Evolutionary conservation across 176 grass and related monocot genomes (phyloP).

Genomic region (Bromus sterilis): DNA sequence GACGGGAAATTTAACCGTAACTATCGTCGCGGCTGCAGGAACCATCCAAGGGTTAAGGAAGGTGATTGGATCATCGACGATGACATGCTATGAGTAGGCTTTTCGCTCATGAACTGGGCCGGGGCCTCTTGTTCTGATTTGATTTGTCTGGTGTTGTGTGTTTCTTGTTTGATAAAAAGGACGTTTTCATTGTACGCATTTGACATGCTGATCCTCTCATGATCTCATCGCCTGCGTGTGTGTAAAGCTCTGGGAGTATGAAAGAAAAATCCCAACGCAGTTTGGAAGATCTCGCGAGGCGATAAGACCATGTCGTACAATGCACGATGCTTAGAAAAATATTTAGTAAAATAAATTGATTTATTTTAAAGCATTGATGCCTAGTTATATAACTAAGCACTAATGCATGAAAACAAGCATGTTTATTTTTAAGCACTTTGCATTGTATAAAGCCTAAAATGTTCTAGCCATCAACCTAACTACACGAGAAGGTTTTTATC

Average conservation of each 20-base stretch:
- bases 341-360: no score
- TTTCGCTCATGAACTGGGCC: background rate
- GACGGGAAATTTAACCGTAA: background rate
- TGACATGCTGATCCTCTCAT: background rate
- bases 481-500: no score
- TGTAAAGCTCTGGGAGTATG: background rate
- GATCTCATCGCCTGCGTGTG: background rate
- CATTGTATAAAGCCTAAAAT: no score
- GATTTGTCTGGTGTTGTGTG: background rate
- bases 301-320: no score
- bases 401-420: no score
- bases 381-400: no score
- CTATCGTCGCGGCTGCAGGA: background rate
- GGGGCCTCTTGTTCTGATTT: background rate
- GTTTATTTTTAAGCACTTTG: no score
- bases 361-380: no score
- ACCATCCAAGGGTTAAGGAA: constrained; percentile 10
- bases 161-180: background rate
- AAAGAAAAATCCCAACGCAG: no score
- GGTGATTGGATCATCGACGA: background rate
- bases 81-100: constrained; percentile 17
- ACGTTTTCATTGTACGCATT: background rate
- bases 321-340: no score
- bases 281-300: no score
- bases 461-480: no score